phyloP scores from a whole-genome alignment of 441 rosid species.

The Syzygium malaccense region DNA sequence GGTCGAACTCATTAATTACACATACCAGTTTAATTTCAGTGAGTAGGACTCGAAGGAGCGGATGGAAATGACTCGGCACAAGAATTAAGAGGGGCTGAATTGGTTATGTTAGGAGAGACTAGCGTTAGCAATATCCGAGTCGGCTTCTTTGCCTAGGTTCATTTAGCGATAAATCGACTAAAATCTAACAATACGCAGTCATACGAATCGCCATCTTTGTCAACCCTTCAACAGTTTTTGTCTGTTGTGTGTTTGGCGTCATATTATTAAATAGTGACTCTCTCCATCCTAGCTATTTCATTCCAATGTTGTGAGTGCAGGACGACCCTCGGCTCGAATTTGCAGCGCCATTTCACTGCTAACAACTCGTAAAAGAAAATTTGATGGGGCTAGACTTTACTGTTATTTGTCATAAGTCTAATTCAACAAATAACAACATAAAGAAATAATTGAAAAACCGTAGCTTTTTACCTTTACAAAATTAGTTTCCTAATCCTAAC shows the following conservation, averaged over 20 bases:
- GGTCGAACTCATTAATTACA: neutral
- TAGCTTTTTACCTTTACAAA: neutral
- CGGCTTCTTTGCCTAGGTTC: neutral
- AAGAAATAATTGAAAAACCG: no score
- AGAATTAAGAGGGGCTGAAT: neutral
- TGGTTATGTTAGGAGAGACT: neutral
- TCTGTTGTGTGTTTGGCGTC: neutral
- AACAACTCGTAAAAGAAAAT: neutral
- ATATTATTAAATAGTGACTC: neutral
- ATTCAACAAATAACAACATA: neutral
- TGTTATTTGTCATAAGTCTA: neutral
- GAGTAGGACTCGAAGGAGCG: neutral
- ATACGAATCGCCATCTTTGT: no score
- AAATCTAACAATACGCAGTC: no score
- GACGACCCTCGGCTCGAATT: neutral
- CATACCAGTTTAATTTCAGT: neutral
- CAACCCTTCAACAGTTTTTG: neutral
- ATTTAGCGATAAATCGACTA: neutral
- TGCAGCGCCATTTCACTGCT: neutral
- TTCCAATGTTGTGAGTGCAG: neutral
- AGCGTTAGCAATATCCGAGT: neutral
- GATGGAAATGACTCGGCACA: neutral
- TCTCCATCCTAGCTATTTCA: neutral
- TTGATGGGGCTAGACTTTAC: neutral
- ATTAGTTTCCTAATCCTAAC: neutral